Evolutionary conservation across 495 filamentous ascomycete species (phyloP).

Genomic region (Aspergillus mulundensis): DNA sequence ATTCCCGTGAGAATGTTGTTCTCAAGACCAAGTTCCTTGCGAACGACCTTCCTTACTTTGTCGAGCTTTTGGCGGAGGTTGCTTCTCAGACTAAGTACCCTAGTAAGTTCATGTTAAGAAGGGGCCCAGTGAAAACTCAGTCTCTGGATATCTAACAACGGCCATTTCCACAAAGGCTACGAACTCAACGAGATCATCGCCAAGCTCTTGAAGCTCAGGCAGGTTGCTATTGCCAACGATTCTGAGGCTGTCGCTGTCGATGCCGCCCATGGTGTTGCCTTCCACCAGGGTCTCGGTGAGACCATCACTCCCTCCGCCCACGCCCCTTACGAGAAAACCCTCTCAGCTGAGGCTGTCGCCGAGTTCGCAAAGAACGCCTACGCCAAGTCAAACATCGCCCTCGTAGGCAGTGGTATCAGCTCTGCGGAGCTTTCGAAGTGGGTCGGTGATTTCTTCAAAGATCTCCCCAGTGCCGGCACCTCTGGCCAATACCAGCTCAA

Average conservation of each 20-base stretch:
- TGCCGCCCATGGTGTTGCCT: constrained; percentile 82
- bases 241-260: constrained; percentile 72
- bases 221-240: constrained; percentile 61
- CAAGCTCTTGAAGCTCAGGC: constrained; percentile 64
- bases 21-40: constrained; percentile 90
- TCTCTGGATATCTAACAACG: constrained; percentile 1
- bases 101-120: constrained; percentile 48
- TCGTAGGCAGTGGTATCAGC: constrained; percentile 83
- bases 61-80: constrained; percentile 91
- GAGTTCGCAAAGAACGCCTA: constrained; percentile 73
- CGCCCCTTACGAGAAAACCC: constrained; percentile 69
- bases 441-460: constrained; percentile 83
- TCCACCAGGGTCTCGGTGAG: constrained; percentile 87
- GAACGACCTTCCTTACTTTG: constrained; percentile 94
- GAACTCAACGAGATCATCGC: constrained; percentile 84
- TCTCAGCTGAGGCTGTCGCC: constrained; percentile 65
- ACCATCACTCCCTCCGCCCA: constrained; percentile 65
- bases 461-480: constrained; percentile 35
- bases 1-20: constrained; percentile 89
- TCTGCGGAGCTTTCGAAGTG: constrained; percentile 78
- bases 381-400: constrained; percentile 80
- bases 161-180: constrained; percentile 54
- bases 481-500: constrained; percentile 36
- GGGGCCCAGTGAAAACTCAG: background rate
- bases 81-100: constrained; percentile 79